These are phyloP conservation scores for Physcia stellaris DNA, from an alignment of 495 filamentous ascomycete species.

Conservation along the genomic window DNA sequence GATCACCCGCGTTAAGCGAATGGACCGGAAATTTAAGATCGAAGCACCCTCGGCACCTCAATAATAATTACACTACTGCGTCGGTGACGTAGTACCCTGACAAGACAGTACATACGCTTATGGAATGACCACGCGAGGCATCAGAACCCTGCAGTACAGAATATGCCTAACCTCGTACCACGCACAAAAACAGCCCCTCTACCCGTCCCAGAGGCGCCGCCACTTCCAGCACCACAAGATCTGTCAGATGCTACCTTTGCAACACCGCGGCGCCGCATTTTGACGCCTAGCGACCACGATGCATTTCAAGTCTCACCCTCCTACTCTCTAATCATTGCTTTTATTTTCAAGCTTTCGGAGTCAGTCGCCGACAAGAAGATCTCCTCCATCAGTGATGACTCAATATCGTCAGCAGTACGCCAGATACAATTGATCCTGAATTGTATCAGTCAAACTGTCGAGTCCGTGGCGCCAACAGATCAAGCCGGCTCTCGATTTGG, in stretches of 20 bases:
- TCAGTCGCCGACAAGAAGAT: conserved; percentile 63
- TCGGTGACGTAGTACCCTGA: no score
- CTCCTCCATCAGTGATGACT: conserved; percentile 43
- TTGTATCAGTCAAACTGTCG: conserved; percentile 46
- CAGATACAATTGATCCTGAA: conserved; percentile 60
- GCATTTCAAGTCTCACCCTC: conserved; percentile 69
- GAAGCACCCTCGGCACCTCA: no score
- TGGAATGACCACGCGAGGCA: no score
- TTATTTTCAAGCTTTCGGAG: conserved; percentile 77
- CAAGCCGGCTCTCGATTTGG: conserved; percentile 84
- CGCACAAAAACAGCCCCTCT: conserved; percentile 42
- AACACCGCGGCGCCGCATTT: conserved; percentile 59
- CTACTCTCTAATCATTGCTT: conserved; percentile 62
- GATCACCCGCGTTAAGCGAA: no score
- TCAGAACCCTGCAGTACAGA: conserved; percentile 47
- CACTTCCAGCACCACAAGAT: conserved; percentile 55
- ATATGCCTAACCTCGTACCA: conserved; percentile 55
- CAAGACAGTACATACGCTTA: no score
- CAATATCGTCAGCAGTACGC: conserved; percentile 40
- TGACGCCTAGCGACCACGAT: conserved; percentile 66
- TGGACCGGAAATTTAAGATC: no score
- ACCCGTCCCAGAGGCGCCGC: conserved; percentile 58
- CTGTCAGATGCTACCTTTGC: conserved; percentile 46
- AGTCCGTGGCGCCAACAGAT: conserved; percentile 62
- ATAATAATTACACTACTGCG: no score